These are phyloP conservation scores for Lactarius vividus DNA, from an alignment of 768 basidiomycete genomes.

Conservation along the genomic window DNA sequence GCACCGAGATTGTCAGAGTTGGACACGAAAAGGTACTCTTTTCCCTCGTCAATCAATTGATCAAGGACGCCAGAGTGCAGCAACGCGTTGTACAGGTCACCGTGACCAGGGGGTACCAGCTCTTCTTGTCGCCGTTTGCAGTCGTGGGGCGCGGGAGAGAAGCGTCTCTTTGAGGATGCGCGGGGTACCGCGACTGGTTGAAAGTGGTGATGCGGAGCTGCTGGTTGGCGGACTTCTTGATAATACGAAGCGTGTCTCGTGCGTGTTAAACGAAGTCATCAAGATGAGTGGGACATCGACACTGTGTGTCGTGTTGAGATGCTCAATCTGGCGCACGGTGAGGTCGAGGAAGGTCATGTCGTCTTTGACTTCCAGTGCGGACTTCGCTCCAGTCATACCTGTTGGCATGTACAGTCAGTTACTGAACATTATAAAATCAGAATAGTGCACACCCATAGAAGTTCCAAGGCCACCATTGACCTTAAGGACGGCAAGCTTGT, in stretches of 20 bases:
- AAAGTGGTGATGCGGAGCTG: constrained; percentile 90
- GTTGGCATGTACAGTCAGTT: constrained; percentile 9
- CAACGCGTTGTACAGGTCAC: constrained; percentile 92
- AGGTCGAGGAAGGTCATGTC: constrained; percentile 98
- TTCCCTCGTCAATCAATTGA: constrained; percentile 84
- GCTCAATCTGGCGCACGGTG: constrained; percentile 92
- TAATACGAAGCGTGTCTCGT: constrained; percentile 95
- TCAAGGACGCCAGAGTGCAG: constrained; percentile 89
- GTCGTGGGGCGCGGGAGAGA: constrained; percentile 77
- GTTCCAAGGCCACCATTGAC: constrained; percentile 93
- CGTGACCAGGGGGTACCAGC: constrained; percentile 99
- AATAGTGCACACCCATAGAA: constrained; percentile 64
- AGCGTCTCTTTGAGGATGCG: constrained; percentile 88
- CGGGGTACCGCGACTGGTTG: constrained; percentile 93
- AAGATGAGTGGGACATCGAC: constrained; percentile 96
- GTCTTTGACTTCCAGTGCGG: constrained; percentile 92
- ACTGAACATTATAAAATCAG: neutral
- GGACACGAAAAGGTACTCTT: constrained; percentile 96
- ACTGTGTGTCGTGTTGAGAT: constrained; percentile 79
- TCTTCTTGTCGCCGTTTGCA: constrained; percentile 78
- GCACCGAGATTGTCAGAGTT: constrained; percentile 98
- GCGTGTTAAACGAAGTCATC: constrained; percentile 99
- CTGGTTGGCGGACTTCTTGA: constrained; percentile 95
- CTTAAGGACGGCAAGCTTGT: constrained; percentile 94
- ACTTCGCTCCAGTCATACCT: constrained; percentile 88